Evolutionary conservation across 2,329 filamentous ascomycete species (phyloP).

Genomic region (Talaromyces sp.): DNA sequence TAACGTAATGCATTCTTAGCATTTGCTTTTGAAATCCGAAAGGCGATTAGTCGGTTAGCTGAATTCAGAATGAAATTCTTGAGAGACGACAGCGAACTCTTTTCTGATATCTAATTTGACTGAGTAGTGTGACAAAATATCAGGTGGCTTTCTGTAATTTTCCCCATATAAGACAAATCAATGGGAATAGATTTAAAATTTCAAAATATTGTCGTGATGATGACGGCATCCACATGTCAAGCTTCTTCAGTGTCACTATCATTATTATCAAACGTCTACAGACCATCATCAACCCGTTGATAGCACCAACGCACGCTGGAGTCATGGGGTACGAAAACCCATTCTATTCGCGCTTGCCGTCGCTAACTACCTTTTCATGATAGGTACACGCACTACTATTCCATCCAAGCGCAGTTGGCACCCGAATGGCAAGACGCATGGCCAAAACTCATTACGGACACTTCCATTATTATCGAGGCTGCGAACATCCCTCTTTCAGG

Average conservation of each 20-base stretch:
- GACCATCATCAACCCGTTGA: neutral
- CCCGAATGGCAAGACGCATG: neutral
- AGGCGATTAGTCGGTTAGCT: neutral
- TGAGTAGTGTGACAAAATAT: too few species aligned
- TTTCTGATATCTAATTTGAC: neutral
- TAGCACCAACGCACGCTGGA: neutral
- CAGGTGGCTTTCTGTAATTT: too few species aligned
- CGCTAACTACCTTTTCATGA: neutral
- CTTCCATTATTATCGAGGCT: neutral
- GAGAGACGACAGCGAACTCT: neutral
- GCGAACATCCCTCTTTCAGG: neutral
- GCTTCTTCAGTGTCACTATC: neutral
- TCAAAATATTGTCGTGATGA: neutral
- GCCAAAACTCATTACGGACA: neutral
- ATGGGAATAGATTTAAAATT: neutral
- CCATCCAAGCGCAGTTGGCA: neutral
- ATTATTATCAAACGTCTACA: neutral
- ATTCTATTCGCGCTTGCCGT: neutral
- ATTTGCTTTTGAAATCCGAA: neutral
- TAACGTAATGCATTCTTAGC: too few species aligned
- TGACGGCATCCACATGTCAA: neutral
- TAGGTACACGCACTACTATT: slow-evolving; percentile 2
- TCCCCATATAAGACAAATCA: too few species aligned
- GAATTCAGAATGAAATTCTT: neutral
- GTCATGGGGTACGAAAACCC: neutral